Conservation (phyloP, 2,329 filamentous ascomycete species). For the Thielaviopsis euricoi region DNA sequence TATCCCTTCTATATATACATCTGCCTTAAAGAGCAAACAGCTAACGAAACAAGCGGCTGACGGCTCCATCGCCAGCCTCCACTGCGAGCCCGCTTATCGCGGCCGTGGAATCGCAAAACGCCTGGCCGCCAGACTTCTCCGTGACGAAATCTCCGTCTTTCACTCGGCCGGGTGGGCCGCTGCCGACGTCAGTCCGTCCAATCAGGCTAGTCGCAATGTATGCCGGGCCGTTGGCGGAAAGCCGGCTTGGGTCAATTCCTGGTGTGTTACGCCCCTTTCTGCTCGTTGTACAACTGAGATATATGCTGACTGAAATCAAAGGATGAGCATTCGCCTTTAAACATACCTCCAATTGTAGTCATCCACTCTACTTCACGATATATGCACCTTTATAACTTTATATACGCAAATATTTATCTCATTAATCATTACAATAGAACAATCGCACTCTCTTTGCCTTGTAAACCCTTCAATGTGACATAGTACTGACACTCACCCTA, state of each 20-base stretch:
- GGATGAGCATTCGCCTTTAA: neutral
- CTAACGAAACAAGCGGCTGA: conserved; percentile 30
- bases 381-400: too few species aligned
- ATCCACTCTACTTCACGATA: too few species aligned
- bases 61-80: conserved; percentile 42
- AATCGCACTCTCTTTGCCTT: too few species aligned
- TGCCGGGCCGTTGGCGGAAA: conserved; percentile 44
- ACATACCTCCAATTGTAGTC: too few species aligned
- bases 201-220: conserved; percentile 42
- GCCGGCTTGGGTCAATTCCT: conserved; percentile 38
- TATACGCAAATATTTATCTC: too few species aligned
- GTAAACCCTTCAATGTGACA: too few species aligned
- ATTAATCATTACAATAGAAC: too few species aligned
- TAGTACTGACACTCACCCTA: too few species aligned
- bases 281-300: neutral
- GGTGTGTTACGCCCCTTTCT: conserved; percentile 24
- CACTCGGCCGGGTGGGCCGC: conserved; percentile 35
- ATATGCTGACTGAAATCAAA: neutral
- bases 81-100: conserved; percentile 42
- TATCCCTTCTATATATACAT: too few species aligned
- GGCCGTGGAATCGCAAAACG: conserved; percentile 46
- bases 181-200: conserved; percentile 47
- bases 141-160: conserved; percentile 29
- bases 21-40: neutral
- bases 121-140: conserved; percentile 40